Base-by-base conservation (phyloP, 257 asterid species). In the Linderniella brevidens region DNA sequence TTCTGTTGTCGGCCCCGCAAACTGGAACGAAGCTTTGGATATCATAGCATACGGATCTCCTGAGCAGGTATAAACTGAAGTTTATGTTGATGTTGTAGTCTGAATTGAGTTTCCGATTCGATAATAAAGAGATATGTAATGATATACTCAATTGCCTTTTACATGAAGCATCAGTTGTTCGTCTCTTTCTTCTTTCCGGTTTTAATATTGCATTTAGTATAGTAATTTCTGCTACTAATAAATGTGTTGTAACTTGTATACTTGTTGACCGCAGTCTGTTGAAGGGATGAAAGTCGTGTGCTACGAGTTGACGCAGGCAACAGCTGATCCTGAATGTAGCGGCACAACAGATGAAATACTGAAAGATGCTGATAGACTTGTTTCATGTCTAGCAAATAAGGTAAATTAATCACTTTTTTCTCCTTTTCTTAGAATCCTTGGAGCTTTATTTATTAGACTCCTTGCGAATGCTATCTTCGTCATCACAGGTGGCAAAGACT, bases 211-310 rank as follows among this genome's bases (percentile, higher is more conserved):
- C 35, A 45, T 38, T 17, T 39, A 14, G 19, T 13, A 13, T 37
- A 5, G 41, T 14, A 19, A 37, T 46, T 56, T 11, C n/a, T 37
- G 44, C 36, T 17, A 48, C 44, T 56, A 36, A 45, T 52, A 37
- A 36, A 46, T 56, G 32, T 13, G 41, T n/a, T n/a, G n/a, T n/a
- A n/a, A n/a, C n/a, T n/a, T n/a, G n/a, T 46, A 20, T 19, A 45
- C 40, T 64, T 57, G n/a, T 52, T 49, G 64, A 7, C 53, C 65
- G 73, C 87, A 90, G 99, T 78, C 99, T 55, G 96, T 90, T 55
- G 99, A 90, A 68, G 99, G 99, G 57, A 90, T 90, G 99, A 90
- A 90, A 71, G 93, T 86, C 49, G 86, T 90, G 48, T 90, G 96
- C 76, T 96, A 90, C 57, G 94, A 85, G 62, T 62, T 90, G 67